Percentiles rank a stretch among this genome's conserved stretches.
phyloP scores from a whole-genome alignment of 2,329 filamentous ascomycete genomes.

The Akanthomyces muscarius region DNA sequence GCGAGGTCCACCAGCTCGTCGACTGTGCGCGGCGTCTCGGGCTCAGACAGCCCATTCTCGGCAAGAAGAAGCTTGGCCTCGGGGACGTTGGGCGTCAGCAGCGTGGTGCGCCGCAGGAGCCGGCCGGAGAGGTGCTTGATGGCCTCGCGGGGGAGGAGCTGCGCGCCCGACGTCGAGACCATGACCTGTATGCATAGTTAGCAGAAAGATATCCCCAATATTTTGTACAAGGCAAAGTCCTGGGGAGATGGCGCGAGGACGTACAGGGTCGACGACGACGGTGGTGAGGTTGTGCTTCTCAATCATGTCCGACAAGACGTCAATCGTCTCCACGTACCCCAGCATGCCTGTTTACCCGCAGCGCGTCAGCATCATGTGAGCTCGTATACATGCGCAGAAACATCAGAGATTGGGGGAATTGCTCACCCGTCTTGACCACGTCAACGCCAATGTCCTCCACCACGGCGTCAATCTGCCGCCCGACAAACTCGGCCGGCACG shows the following conservation, averaged over 20 bases:
- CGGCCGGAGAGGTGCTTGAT: conserved; percentile 54
- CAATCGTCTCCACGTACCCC: conserved; percentile 34
- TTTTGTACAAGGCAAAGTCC: no score
- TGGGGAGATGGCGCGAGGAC: neutral
- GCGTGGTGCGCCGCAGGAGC: conserved; percentile 61
- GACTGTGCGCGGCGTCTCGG: conserved; percentile 46
- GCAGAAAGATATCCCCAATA: no score
- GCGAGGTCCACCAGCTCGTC: conserved; percentile 68
- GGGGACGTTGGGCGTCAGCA: conserved; percentile 74
- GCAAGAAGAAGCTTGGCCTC: conserved; percentile 65
- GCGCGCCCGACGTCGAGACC: conserved; percentile 76
- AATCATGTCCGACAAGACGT: conserved; percentile 32
- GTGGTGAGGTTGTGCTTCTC: conserved; percentile 28
- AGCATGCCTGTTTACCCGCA: conserved; percentile 33
- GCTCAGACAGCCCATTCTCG: conserved; percentile 40
- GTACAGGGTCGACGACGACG: conserved; percentile 38
- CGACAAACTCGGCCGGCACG: conserved; percentile 72
- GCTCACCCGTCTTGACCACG: conserved; percentile 83
- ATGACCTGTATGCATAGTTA: conserved; percentile 62
- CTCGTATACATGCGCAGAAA: neutral
- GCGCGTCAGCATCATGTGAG: neutral
- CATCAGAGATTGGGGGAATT: neutral
- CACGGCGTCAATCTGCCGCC: conserved; percentile 80
- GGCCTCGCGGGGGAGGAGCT: conserved; percentile 63
- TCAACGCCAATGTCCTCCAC: conserved; percentile 81